Percentiles rank a stretch among this genome's conserved stretches.
These are phyloP conservation scores for Limnanthes douglasii DNA, from an alignment of 345 rosid genomes.

Conservation along the genomic window DNA sequence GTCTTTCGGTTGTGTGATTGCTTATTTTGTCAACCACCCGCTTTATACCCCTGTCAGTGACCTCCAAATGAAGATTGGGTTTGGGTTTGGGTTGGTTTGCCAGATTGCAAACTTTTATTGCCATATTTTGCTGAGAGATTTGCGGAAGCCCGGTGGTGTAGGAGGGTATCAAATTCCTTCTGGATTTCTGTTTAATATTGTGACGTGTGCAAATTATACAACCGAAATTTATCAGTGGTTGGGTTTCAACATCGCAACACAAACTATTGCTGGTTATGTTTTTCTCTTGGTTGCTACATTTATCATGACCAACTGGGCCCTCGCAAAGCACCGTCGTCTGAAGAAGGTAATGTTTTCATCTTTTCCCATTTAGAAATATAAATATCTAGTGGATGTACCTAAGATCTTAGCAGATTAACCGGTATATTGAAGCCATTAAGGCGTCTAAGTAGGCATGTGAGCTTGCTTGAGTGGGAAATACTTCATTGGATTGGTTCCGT, in stretches of 20 bases:
- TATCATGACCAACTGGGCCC: conserved; percentile 99
- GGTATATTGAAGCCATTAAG: neutral
- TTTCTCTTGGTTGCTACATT: conserved; percentile 66
- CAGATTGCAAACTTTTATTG: conserved; percentile 83
- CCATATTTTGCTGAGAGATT: conserved; percentile 70
- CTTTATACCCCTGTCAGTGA: conserved; percentile 84
- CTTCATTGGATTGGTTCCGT: neutral
- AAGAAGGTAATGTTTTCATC: conserved; percentile 43
- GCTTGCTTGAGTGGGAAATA: neutral
- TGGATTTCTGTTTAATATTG: conserved; percentile 88
- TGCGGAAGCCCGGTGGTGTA: conserved; percentile 49
- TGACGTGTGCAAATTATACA: conserved; percentile 95
- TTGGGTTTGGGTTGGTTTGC: conserved; percentile 64
- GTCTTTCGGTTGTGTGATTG: conserved; percentile 76
- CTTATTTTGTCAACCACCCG: conserved; percentile 91
- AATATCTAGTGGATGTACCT: neutral
- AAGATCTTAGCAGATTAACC: neutral
- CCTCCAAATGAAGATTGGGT: conserved; percentile 93
- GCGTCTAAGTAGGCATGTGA: neutral
- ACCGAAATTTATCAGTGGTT: conserved; percentile 97
- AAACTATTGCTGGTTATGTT: conserved; percentile 77
- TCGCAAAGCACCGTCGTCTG: conserved; percentile 82
- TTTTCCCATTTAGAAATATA: neutral
- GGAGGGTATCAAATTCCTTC: conserved; percentile 90
- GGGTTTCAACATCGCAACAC: conserved; percentile 93